Base-by-base conservation (phyloP, 176 grass and related monocot species). In the Oryza longistaminata region DNA sequence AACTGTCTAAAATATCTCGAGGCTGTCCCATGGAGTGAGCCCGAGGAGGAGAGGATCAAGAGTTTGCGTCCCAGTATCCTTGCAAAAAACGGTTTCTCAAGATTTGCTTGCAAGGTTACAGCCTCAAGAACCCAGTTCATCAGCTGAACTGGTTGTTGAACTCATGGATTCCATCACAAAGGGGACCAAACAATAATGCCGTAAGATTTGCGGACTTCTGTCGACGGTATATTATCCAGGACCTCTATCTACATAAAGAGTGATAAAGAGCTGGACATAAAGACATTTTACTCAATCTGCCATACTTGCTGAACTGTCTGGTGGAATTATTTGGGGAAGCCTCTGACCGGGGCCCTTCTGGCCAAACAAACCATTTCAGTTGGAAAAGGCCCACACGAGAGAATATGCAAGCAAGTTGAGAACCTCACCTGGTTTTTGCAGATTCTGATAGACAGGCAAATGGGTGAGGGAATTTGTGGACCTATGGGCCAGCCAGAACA, bases 1-100 rank as follows among this genome's bases (percentile, higher is more conserved):
- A 65, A n/a, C 34, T 93, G 96, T 79, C 70, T 98, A 19, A 83
- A 81, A 31, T 98, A 95, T 89, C 80, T 98, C 19, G 96, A 95
- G 37, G 93, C 91, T 90, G 91, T 88, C 80, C 96, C 91, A 35
- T 98, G 96, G 96, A 95, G 72, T 68, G 93, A 95, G 49, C 77
- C 44, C 31, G 96, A 95, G 79, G 96, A 98, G 79, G 96, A 93
- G 83, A 71, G 64, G 71, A 90, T 98, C 31, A 93, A 85, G 79
- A 85, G 26, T 14, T 82, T 98, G 88, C 70, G 71, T 85, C 78
- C 60, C 87, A 61, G 65, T 86, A 82, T 90, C 80, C 87, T 66
- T 91, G 88, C 60, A 86, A 85, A 82, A 74, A 84, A 64, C 85
- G 73, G 73, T 75, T 22, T 91, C 77, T n/a, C 58, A 17, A 88